Percentiles rank a stretch among this genome's conserved stretches.
These are phyloP conservation scores for Prunus persica DNA, from an alignment of 306 rosid genomes.

Conservation along the genomic window DNA sequence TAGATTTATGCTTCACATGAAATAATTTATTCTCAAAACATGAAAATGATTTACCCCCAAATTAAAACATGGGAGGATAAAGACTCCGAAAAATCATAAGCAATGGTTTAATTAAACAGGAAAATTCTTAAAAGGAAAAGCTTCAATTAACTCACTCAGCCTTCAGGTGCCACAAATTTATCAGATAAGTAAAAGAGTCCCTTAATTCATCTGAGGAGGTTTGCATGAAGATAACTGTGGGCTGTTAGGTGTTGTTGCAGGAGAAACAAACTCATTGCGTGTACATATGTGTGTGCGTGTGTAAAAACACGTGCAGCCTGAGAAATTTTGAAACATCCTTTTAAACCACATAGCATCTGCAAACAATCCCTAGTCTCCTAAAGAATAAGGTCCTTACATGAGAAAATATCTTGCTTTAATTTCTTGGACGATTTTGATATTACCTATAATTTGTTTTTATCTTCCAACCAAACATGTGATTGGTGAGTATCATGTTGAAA, in stretches of 20 bases:
- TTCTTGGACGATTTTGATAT: not conserved
- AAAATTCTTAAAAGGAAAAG: not conserved
- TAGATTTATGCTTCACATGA: not conserved
- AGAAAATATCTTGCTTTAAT: not conserved
- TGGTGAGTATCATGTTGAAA: not conserved
- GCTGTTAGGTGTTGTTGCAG: not conserved
- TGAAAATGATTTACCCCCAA: not conserved
- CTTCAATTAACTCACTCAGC: not conserved
- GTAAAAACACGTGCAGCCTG: not conserved
- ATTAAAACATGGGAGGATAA: not conserved
- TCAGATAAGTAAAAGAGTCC: not conserved
- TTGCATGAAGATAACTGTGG: not conserved
- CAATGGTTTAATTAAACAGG: not conserved
- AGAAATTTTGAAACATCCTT: not conserved
- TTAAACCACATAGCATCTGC: not conserved
- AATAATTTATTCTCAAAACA: not conserved
- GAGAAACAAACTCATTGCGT: not conserved
- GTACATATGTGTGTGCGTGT: not conserved
- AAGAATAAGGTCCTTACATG: not conserved
- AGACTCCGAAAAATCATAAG: not conserved
- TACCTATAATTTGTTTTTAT: not conserved
- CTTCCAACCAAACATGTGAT: not conserved
- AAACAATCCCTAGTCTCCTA: not conserved
- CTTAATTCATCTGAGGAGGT: not conserved
- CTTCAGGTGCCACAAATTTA: not conserved